These are phyloP conservation scores for Fusarium oligoseptatum DNA, from an alignment of 2,329 filamentous ascomycete genomes.

Conservation along the genomic window DNA sequence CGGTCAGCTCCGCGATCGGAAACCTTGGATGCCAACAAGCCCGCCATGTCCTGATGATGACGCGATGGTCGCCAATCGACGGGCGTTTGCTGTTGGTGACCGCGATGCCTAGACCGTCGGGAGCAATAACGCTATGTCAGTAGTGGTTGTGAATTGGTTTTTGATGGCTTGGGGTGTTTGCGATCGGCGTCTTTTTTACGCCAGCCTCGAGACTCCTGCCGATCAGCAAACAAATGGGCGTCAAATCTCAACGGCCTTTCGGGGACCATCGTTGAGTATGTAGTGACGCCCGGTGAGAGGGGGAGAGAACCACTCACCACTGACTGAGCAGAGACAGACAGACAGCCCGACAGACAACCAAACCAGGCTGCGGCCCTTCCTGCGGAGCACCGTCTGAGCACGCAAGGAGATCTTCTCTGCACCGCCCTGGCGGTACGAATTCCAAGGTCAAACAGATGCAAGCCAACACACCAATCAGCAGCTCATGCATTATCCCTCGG, in stretches of 20 bases:
- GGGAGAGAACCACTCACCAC: not conserved
- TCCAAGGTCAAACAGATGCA: slow-evolving; percentile 5
- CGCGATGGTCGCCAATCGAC: slow-evolving; percentile 17
- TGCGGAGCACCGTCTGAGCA: slow-evolving; percentile 20
- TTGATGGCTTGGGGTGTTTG: slow-evolving; percentile 1
- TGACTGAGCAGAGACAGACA: not conserved
- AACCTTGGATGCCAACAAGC: not conserved
- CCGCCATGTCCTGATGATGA: slow-evolving; percentile 28
- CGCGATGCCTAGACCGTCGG: not conserved
- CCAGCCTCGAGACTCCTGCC: slow-evolving; percentile 19
- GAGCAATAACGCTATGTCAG: not conserved
- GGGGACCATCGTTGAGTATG: not conserved
- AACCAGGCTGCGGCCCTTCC: slow-evolving; percentile 7
- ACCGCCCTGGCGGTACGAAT: slow-evolving; percentile 13
- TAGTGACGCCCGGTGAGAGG: not conserved
- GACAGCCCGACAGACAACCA: not conserved
- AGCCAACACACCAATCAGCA: slow-evolving; percentile 33
- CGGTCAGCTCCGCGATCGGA: slow-evolving; percentile 35
- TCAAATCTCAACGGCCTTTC: slow-evolving; percentile 15
- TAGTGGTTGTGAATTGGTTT: not conserved
- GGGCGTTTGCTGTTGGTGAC: not conserved
- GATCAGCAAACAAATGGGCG: slow-evolving; percentile 20
- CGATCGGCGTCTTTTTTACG: not conserved
- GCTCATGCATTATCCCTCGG: slow-evolving; percentile 6
- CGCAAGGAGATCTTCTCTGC: slow-evolving; percentile 28